phyloP scores from a whole-genome alignment of 2,329 filamentous ascomycete species.

The Epichloe sylvatica region DNA sequence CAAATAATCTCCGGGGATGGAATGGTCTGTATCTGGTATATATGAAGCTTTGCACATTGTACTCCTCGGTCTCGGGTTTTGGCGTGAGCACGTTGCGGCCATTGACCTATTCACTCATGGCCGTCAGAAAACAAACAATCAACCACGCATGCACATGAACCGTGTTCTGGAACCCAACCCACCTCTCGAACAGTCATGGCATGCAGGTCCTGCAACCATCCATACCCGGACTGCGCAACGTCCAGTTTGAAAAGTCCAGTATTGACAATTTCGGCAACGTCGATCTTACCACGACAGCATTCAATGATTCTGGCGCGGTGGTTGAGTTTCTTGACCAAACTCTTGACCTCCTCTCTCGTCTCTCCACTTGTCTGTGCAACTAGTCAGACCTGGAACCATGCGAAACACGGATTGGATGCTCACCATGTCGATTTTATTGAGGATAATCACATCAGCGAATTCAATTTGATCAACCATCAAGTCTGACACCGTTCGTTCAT shows the following conservation, averaged over 20 bases:
- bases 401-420: neutral
- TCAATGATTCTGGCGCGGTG: conserved; percentile 52
- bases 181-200: conserved; percentile 51
- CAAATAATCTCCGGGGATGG: conserved; percentile 32
- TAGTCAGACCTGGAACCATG: neutral
- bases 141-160: neutral
- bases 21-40: conserved; percentile 47
- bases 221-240: conserved; percentile 48
- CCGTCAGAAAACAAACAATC: neutral
- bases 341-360: conserved; percentile 32
- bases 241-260: conserved; percentile 53
- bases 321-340: conserved; percentile 47
- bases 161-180: neutral
- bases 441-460: conserved; percentile 58
- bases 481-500: conserved; percentile 60
- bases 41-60: conserved; percentile 57
- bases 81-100: conserved; percentile 42
- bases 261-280: conserved; percentile 49
- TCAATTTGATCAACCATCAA: conserved; percentile 67
- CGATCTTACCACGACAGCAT: conserved; percentile 42
- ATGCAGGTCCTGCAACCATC: conserved; percentile 57
- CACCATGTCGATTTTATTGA: conserved; percentile 58
- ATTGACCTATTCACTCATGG: conserved; percentile 20
- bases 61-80: conserved; percentile 60
- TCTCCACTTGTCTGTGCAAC: conserved; percentile 22